Evolutionary conservation across 2,329 filamentous ascomycete genomes (phyloP), one percentile per base, ranked within the genome.

Genomic region (Talaromyces islandicus): DNA sequence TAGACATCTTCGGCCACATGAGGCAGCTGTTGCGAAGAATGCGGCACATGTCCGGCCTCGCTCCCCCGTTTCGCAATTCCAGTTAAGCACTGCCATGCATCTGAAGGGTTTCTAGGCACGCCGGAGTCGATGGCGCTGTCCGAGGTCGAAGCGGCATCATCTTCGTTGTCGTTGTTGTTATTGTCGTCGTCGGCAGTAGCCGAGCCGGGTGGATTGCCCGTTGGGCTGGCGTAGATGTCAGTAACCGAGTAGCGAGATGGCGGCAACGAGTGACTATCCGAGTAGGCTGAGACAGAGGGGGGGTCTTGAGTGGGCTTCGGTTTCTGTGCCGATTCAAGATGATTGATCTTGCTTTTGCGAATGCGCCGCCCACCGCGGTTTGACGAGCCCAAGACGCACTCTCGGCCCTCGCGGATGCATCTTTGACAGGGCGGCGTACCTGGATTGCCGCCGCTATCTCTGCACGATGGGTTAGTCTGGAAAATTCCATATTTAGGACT

Each of bases 301-400:
- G 58, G 59, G 54, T 69, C 65, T 57, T 72, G 65, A 11, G 69
- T 67, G 48, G 70, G 64, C 50, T 70, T 71, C 27, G 64, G 68
- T 6, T 67, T 60, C 3, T 46, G 43, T 24, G 69, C 61, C 7
- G 64, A 35, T 51, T 64, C 68, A 21, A 73, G 69, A 41, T 70
- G 69, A 56, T 73, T 71, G 53, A 73, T 72, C 63, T 73, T 78
- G 67, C 82, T 83, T 67, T 83, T 84, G 57, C 83, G 80, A 60
- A 85, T 79, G 53, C 84, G 78, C 59, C 83, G 78, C 14, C 84
- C 84, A 52, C 84, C 84, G 58, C 83, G 80, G 67, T 85, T 85
- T 54, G 82, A 84, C 51, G 81, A 80, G 7, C 83, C 83, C 21
- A 86, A 77, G 11, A 86, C 78, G 68, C 84, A 86, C 62, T 85